Evolutionary conservation across 306 rosid genomes (phyloP), one percentile per base, ranked within the genome.

Genomic region (Rosa lucieae): DNA sequence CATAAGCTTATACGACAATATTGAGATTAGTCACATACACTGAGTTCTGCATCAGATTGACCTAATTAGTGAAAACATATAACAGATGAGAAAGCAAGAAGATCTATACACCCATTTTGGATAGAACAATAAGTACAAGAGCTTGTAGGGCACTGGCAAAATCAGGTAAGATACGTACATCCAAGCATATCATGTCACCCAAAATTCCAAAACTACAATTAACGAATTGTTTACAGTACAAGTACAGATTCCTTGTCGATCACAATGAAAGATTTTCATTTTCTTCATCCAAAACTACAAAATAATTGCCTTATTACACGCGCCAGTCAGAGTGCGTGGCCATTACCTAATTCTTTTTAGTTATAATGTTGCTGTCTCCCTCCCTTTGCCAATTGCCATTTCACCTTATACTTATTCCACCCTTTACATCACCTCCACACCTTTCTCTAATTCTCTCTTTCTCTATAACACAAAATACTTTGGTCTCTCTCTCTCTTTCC

Each of bases 291-390:
- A n/a, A 53, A 7, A 56, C 63, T 58, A 20, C 35, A 15, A 63
- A 10, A 63, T 32, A 63, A 29, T 23, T 63, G 32, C 69, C 42
- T 29, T 63, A 6, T 37, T 10, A 29, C 72, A 87, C 87, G 86
- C 86, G 88, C 84, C 20, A 0, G 10, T 51, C n/a, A 20, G 46
- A 63, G 66, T 1, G 46, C 23, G 47, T 77, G 80, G 76, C 40
- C 37, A 65, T 68, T 35, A 61, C 51, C 79, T 65, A 70, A 53
- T 63, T 80, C 75, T 73, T 55, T 66, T 6, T 29, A 5, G 59
- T 58, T 4, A 46, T 63, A 56, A 79, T 35, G 86, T 86, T 72
- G 62, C 73, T 48, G 72, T 87, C 89, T 69, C 77, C 67, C 75
- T 47, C 56, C 8, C 67, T 23, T 74, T 7, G 10, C 26, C 78